A percentile compares a stretch with the other conserved stretches of the same genome.
phyloP scores from a whole-genome alignment of 306 rosid species.

The Citrullus mucosospermus region DNA sequence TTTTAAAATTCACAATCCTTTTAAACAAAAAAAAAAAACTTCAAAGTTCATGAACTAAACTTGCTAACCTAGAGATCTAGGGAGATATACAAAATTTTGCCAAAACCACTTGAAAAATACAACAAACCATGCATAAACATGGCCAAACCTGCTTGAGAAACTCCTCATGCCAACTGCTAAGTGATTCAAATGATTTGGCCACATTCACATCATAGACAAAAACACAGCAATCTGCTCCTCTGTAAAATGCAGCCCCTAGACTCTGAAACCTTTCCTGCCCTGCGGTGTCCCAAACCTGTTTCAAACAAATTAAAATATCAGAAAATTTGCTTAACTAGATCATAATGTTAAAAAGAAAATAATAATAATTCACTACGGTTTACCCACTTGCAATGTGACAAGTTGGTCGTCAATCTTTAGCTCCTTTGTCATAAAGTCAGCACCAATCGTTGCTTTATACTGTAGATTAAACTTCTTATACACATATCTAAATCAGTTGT shows the following conservation, averaged over 20 bases:
- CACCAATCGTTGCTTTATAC: conserved; percentile 87
- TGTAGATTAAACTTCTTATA: conserved; percentile 57
- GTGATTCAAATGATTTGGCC: conserved; percentile 48
- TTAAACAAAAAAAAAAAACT: too few species aligned
- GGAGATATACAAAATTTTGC: neutral
- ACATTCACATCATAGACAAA: conserved; percentile 73
- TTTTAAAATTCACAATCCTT: too few species aligned
- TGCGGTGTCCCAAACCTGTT: conserved; percentile 96
- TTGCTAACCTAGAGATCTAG: too few species aligned
- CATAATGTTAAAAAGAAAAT: neutral
- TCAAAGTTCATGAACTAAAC: too few species aligned
- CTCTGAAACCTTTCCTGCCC: conserved; percentile 91
- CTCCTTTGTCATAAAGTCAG: conserved; percentile 96
- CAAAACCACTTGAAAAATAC: neutral
- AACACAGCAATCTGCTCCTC: conserved; percentile 95
- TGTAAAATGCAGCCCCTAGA: conserved; percentile 71
- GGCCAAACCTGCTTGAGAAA: conserved; percentile 67
- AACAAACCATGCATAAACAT: neutral
- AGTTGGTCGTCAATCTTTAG: conserved; percentile 54
- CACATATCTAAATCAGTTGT: conserved; percentile 39
- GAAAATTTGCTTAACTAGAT: neutral
- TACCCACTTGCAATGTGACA: conserved; percentile 71
- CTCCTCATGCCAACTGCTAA: conserved; percentile 73
- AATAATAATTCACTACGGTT: neutral
- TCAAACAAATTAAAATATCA: neutral